A percentile compares a stretch with the other conserved stretches of the same genome.
These are phyloP conservation scores for Dioscorea alata DNA, from an alignment of 106 monocot species.

Conservation along the genomic window DNA sequence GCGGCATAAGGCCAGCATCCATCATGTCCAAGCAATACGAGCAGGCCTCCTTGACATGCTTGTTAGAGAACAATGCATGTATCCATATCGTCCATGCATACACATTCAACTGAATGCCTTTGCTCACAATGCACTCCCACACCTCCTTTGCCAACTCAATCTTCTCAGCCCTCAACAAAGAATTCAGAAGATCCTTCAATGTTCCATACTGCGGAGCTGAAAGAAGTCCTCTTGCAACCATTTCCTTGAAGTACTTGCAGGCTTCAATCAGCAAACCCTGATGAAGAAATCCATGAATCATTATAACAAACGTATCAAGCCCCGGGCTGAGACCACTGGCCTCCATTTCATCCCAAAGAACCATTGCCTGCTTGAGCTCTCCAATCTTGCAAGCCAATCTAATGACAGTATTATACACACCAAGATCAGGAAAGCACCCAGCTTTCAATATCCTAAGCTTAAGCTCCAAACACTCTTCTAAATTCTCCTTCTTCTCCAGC, in stretches of 20 bases:
- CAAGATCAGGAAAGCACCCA: conserved; percentile 40
- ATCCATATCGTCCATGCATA: conserved; percentile 94
- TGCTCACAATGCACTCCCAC: conserved; percentile 59
- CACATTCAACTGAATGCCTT: conserved; percentile 74
- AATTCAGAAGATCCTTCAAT: conserved; percentile 78
- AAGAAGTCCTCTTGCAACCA: conserved; percentile 65
- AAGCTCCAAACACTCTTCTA: conserved; percentile 81
- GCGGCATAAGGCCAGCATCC: conserved; percentile 81
- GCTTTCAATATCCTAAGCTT: conserved; percentile 46
- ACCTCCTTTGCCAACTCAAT: conserved; percentile 71
- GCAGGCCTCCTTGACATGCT: conserved; percentile 83
- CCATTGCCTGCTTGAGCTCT: conserved; percentile 40
- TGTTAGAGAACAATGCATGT: conserved; percentile 69
- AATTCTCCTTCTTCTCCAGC: conserved; percentile 71
- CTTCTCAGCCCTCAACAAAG: conserved; percentile 68
- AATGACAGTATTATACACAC: conserved; percentile 58
- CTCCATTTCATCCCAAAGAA: conserved; percentile 74
- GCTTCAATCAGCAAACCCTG: conserved; percentile 58
- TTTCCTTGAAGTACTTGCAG: conserved; percentile 70
- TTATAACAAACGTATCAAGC: conserved; percentile 68
- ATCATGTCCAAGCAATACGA: conserved; percentile 85
- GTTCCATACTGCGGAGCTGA: conserved; percentile 71
- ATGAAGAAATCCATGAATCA: conserved; percentile 52
- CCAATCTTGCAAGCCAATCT: conserved; percentile 79
- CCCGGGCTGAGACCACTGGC: conserved; percentile 41